Base-by-base conservation (phyloP, 2,329 filamentous ascomycete species). In the Chlorencoelia australis region DNA sequence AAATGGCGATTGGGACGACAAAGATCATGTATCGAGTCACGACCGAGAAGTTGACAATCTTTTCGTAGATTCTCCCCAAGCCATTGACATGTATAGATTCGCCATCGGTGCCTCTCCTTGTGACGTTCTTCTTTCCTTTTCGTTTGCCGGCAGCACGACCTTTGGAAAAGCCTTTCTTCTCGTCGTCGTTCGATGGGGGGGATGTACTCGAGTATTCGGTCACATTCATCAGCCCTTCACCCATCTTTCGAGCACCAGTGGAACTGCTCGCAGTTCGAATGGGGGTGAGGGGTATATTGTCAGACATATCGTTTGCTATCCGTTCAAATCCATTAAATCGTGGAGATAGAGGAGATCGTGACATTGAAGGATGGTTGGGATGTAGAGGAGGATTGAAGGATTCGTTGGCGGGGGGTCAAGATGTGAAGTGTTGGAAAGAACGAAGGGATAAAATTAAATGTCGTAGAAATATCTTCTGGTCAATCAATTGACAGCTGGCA, bases 1-100 rank as follows among this genome's bases (percentile, higher is more conserved):
- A 51, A 11, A 78, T 41, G 30, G 68, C 75, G 19, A 83, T 61
- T 4, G 79, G 79, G 16, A 78, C 59, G 44, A 83, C 69, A 52
- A 82, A 83, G 44, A 83, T 66, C 31, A 81, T 61, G 53, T 83
- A 83, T 30, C 79, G 67, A 4, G 74, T 79, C 42, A 81, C 51
- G 44, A 76, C 65, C 6, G 74, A 79, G 51, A 77, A 77, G 48
- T 66, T 64, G 41, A 82, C 61, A 43, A 84, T 67, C 55, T 71
- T 79, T 50, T 68, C 66, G 59, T 83, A 80, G 22, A 83, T 52
- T 41, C 67, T 67, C 29, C 79, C 79, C 65, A 84, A 73, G 42
- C 70, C 70, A 48, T 76, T 83, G 44, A 83, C 59, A 20, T 66
- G 64, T 20, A 70, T 57, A 13, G 73, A 72, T 2, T 75, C 69